A percentile compares a stretch with the other conserved stretches of the same genome.
Conservation (phyloP, 768 basidiomycete species). For the Lactifluus volemus region DNA sequence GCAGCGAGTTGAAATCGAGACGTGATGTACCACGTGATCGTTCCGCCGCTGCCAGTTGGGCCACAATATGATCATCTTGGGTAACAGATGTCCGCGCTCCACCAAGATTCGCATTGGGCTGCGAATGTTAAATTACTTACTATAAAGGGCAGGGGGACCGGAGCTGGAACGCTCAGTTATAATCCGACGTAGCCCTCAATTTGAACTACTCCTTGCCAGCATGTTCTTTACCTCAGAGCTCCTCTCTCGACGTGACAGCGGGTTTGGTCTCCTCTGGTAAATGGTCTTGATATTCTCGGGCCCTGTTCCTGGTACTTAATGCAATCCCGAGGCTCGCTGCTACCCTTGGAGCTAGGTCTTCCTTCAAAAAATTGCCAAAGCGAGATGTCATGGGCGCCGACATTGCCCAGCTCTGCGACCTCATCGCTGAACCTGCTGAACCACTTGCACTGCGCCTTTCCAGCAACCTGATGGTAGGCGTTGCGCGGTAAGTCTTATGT, state of each 20-base stretch:
- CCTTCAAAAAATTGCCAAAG: conserved; percentile 74
- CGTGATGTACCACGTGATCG: conserved; percentile 12
- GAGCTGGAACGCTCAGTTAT: background rate
- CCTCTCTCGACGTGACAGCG: conserved; percentile 72
- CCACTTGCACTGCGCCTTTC: conserved; percentile 82
- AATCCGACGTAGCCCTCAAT: background rate
- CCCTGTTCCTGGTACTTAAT: background rate
- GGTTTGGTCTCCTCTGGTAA: conserved; percentile 84
- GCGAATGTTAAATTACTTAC: background rate
- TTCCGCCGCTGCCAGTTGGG: background rate
- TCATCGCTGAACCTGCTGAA: conserved; percentile 77
- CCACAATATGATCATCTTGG: background rate
- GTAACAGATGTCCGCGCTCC: background rate
- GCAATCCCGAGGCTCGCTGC: conserved; percentile 66
- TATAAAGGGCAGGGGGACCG: background rate
- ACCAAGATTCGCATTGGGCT: background rate
- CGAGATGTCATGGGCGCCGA: conserved; percentile 80
- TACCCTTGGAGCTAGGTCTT: conserved; percentile 81
- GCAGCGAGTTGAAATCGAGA: background rate
- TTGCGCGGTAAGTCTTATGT: conserved; percentile 54
- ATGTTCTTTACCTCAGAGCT: conserved; percentile 90
- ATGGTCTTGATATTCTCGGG: background rate
- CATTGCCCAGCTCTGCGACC: conserved; percentile 68
- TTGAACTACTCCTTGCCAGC: background rate
- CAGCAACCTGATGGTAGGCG: conserved; percentile 85